Evolutionary conservation across 1,284 basidiomycete species (phyloP).

Genomic region (Moesziomyces antarcticus): DNA sequence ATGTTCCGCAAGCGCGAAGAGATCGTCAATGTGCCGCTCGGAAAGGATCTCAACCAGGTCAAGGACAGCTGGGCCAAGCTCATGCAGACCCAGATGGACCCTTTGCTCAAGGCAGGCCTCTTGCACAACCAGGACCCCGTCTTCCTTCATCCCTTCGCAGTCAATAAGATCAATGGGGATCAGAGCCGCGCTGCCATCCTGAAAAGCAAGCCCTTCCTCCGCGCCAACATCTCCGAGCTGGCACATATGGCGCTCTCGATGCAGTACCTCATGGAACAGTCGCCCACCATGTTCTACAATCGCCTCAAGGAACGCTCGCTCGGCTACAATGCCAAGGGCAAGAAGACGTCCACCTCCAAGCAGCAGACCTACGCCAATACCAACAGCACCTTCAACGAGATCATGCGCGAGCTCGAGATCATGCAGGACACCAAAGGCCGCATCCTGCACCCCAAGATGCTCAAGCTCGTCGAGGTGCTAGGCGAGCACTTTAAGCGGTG

Average conservation of each 20-base stretch:
- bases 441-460: conserved; percentile 90
- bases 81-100: conserved; percentile 62
- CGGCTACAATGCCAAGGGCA: conserved; percentile 58
- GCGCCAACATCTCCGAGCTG: conserved; percentile 43
- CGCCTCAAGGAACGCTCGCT: conserved; percentile 68
- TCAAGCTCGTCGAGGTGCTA: conserved; percentile 72
- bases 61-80: conserved; percentile 65
- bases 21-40: conserved; percentile 55
- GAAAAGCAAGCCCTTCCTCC: conserved; percentile 31
- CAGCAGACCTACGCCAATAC: conserved; percentile 69
- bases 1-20: conserved; percentile 79
- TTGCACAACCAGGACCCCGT: conserved; percentile 52
- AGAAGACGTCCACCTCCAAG: conserved; percentile 65
- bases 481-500: conserved; percentile 53
- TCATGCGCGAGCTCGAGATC: conserved; percentile 76
- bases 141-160: conserved; percentile 56
- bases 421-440: conserved; percentile 70
- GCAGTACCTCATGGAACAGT: conserved; percentile 76
- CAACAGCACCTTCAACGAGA: conserved; percentile 74
- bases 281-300: conserved; percentile 69
- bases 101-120: conserved; percentile 52
- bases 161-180: conserved; percentile 42
- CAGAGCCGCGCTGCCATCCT: conserved; percentile 26
- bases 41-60: conserved; percentile 55
- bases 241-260: conserved; percentile 57